Percentiles rank a stretch among this genome's conserved stretches.
These are phyloP conservation scores for Trypanosoma avium DNA, from an alignment of 208 protist species.

Conservation along the genomic window DNA sequence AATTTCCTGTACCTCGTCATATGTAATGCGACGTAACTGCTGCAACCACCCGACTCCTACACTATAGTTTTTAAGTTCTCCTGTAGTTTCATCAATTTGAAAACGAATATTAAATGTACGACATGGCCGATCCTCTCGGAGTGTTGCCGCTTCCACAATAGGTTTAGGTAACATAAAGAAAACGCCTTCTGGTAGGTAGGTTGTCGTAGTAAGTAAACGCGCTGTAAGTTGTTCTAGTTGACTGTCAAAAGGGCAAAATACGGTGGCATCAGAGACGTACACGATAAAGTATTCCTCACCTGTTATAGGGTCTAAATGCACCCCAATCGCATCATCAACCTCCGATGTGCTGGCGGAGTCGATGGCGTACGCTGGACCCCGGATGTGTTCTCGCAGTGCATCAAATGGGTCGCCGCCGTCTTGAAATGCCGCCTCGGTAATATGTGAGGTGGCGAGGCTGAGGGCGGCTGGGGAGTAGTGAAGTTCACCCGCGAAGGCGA, in stretches of 20 bases:
- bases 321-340: slow-evolving; percentile 87
- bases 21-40: slow-evolving; percentile 83
- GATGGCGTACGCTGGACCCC: slow-evolving; percentile 77
- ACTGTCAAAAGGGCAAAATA: slow-evolving; percentile 85
- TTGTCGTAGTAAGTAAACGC: slow-evolving; percentile 78
- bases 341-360: slow-evolving; percentile 89
- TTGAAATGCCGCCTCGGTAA: slow-evolving; percentile 36
- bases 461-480: slow-evolving; percentile 70
- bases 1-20: slow-evolving; percentile 77
- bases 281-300: slow-evolving; percentile 78
- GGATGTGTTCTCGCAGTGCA: slow-evolving; percentile 39
- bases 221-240: slow-evolving; percentile 82
- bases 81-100: slow-evolving; percentile 62
- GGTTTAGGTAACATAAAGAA: slow-evolving; percentile 90
- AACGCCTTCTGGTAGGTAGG: slow-evolving; percentile 86
- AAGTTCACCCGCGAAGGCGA: slow-evolving; percentile 64
- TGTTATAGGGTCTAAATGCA: slow-evolving; percentile 53
- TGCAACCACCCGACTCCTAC: slow-evolving; percentile 76
- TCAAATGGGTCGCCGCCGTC: slow-evolving; percentile 79
- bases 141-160: slow-evolving; percentile 83
- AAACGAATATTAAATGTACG: slow-evolving; percentile 89
- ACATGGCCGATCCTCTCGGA: slow-evolving; percentile 80
- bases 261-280: slow-evolving; percentile 87
- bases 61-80: slow-evolving; percentile 72
- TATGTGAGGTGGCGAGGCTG: slow-evolving; percentile 42